phyloP scores from a whole-genome alignment of 140 eudicot genomes.

The Bidens hawaiensis region DNA sequence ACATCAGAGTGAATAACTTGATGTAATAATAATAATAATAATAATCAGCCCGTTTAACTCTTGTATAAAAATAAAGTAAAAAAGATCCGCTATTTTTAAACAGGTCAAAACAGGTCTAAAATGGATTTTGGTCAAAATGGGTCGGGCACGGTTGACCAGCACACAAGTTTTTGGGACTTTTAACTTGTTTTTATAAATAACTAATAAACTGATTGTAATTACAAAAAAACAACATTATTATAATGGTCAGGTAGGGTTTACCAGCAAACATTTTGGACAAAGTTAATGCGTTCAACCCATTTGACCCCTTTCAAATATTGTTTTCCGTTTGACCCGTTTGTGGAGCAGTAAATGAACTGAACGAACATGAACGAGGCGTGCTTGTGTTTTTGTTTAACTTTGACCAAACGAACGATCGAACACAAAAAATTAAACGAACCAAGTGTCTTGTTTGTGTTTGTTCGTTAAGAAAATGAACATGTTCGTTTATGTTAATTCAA shows the following conservation, averaged over 20 bases:
- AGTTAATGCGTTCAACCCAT: neutral
- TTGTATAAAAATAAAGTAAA: too few relatives aligned
- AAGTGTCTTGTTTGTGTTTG: too few relatives aligned
- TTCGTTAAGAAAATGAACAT: too few relatives aligned
- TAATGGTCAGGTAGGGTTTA: neutral
- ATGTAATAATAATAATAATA: too few relatives aligned
- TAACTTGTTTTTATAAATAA: neutral
- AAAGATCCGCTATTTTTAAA: too few relatives aligned
- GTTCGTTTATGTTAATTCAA: too few relatives aligned
- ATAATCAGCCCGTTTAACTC: too few relatives aligned
- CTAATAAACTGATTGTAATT: neutral
- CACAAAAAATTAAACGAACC: too few relatives aligned
- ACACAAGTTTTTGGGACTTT: neutral
- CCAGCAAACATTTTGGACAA: neutral
- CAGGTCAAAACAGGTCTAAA: neutral
- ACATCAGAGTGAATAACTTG: neutral
- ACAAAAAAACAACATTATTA: neutral
- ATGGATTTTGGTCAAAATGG: neutral
- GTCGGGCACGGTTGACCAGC: neutral
- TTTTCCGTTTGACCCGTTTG: neutral
- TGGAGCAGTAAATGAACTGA: too few relatives aligned
- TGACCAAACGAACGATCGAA: too few relatives aligned
- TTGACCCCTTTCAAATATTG: neutral
- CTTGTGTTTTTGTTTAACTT: too few relatives aligned
- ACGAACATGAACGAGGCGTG: too few relatives aligned